Evolutionary conservation across 352 stramenopile genomes (phyloP), one percentile per base, ranked within the genome.

Genomic region (Phytophthora melonis): DNA sequence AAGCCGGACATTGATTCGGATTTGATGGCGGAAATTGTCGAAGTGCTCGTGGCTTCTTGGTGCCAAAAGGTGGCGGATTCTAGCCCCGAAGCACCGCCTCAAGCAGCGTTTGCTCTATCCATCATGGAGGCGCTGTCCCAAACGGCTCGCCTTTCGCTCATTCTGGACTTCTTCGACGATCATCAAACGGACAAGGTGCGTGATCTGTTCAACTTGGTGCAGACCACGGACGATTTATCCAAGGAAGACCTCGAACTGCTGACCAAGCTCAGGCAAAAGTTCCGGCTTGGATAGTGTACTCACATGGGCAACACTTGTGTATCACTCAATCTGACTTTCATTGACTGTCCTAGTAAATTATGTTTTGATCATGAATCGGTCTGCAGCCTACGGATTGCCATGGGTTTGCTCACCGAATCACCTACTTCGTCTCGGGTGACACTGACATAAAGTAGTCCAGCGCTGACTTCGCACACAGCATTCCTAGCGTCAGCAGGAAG

Each of bases 391-490:
- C 55, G 30, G 49, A 6, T 11, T 54, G 14, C 3, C 13, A 58
- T 18, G 39, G 14, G 27, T 27, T 30, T 7, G 13, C 49, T 18
- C 16, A 52, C 43, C 43, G 18, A 52, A 52, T 52, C 6, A 10
- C 18, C 70, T 72, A 78, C 27, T 84, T 88, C 27, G 78, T 64
- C 47, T 90, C 78, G 16, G 78, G 47, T 9, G 77, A 50, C 13
- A 72, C 69, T 56, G 72, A 86, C 13, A 95, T 72, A 32, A 97
- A 97, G 68, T 95, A 96, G 25, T 95, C 89, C 32, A 95, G 65
- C 19, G 90, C 92, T 50, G 90, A 97, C 71, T 97, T 97, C 32
- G 90, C 90, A 64, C 89, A 97, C 19, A 95, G 68, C 3, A 91
- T 60, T 4, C 89, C 90, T 47, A 97, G 80, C 30, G 81, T 89